phyloP scores from a whole-genome alignment of 495 filamentous ascomycete species.

The Podospora pseudoanserina region DNA sequence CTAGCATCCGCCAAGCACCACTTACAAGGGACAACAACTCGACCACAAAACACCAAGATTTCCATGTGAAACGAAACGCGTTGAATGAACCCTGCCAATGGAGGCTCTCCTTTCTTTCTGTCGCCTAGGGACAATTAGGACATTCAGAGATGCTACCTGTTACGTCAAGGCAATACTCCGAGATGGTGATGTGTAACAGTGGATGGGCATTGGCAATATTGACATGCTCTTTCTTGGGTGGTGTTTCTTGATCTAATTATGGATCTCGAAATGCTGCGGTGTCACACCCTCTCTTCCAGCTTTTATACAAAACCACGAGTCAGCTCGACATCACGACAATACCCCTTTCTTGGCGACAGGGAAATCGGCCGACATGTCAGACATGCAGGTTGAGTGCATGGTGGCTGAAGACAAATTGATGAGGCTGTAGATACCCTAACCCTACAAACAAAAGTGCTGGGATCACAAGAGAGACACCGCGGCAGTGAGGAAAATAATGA shows the following conservation, averaged over 20 bases:
- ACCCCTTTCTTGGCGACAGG: background rate
- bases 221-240: background rate
- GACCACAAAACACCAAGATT: slow-evolving; percentile 21
- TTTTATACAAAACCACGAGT: background rate
- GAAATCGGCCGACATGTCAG: background rate
- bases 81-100: background rate
- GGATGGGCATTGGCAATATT: background rate
- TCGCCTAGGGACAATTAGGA: background rate
- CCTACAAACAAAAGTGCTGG: background rate
- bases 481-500: background rate
- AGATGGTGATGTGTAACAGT: background rate
- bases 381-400: background rate
- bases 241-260: background rate
- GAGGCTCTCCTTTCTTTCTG: background rate
- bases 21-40: slow-evolving; percentile 28
- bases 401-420: background rate
- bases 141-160: background rate
- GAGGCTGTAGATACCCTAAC: background rate
- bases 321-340: background rate
- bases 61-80: slow-evolving; percentile 20
- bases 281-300: background rate
- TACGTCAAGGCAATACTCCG: background rate
- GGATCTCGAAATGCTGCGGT: background rate
- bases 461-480: background rate
- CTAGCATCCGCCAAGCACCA: slow-evolving; percentile 19